Percentiles rank a stretch among this genome's conserved stretches.
Evolutionary conservation across 495 filamentous ascomycete genomes (phyloP).

Genomic region (Neurospora sp.): DNA sequence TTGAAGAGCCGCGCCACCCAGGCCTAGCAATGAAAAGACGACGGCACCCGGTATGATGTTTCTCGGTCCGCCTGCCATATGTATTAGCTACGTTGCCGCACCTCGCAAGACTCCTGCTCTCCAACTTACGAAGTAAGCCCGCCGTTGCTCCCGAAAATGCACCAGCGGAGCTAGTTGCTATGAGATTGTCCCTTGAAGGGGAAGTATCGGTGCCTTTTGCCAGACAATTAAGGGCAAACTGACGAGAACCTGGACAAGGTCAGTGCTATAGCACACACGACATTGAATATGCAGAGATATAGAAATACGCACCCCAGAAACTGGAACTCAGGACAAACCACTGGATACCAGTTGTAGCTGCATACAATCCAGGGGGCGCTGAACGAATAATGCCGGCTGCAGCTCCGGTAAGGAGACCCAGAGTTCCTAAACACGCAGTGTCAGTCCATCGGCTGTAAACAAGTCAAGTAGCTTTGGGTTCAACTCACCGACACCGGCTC

Average conservation of each 20-base stretch:
- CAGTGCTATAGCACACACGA: not conserved
- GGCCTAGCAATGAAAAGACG: conserved; percentile 28
- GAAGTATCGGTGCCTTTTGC: conserved; percentile 38
- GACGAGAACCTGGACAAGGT: conserved; percentile 26
- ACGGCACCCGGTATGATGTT: conserved; percentile 32
- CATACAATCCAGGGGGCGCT: conserved; percentile 55
- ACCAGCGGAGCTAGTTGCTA: conserved; percentile 58
- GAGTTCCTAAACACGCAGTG: conserved; percentile 39
- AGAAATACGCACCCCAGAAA: conserved; percentile 54
- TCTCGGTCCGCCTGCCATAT: conserved; percentile 27
- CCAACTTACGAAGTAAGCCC: conserved; percentile 52
- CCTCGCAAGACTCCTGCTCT: not conserved
- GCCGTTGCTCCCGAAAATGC: conserved; percentile 58
- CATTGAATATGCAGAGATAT: not conserved
- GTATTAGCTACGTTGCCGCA: conserved; percentile 8
- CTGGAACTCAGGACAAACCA: conserved; percentile 68
- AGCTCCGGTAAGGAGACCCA: conserved; percentile 65
- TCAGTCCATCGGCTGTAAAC: not conserved
- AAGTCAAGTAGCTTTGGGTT: not conserved
- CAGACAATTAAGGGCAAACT: conserved; percentile 22
- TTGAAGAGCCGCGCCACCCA: conserved; percentile 23
- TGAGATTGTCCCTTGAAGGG: conserved; percentile 39
- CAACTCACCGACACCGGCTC: conserved; percentile 17
- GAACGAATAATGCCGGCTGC: conserved; percentile 57
- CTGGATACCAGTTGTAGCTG: conserved; percentile 61